Percentiles rank a stretch among this genome's conserved stretches.
phyloP scores from a whole-genome alignment of 108 stramenopile species.

The Schizochytrium sp. region DNA sequence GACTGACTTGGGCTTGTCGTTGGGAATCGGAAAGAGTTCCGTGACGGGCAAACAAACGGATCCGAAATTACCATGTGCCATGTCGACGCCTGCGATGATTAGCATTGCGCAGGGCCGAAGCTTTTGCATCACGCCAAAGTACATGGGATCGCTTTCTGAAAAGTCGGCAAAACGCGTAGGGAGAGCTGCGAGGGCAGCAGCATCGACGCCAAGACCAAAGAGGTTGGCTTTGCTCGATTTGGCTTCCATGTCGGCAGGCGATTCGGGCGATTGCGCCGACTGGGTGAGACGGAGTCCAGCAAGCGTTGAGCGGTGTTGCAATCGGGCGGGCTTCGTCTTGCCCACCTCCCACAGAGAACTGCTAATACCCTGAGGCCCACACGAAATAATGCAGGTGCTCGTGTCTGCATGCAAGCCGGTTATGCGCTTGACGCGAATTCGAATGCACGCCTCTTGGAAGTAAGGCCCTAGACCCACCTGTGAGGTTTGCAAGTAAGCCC shows the following conservation, averaged over 20 bases:
- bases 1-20: background rate
- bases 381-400: background rate
- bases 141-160: background rate
- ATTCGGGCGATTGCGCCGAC: background rate
- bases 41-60: background rate
- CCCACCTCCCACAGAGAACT: background rate
- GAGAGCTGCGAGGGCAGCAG: background rate
- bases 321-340: background rate
- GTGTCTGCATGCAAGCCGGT: background rate
- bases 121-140: background rate
- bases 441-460: background rate
- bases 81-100: background rate
- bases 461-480: background rate
- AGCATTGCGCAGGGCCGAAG: background rate
- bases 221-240: background rate
- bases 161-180: background rate
- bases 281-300: background rate
- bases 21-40: background rate
- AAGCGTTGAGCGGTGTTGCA: slow-evolving; percentile 1
- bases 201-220: background rate
- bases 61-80: background rate
- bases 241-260: background rate
- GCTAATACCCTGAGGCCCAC: background rate
- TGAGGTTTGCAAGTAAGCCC: background rate
- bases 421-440: background rate